phyloP scores from a whole-genome alignment of 139 green algal species.

The Micromonas commoda region DNA sequence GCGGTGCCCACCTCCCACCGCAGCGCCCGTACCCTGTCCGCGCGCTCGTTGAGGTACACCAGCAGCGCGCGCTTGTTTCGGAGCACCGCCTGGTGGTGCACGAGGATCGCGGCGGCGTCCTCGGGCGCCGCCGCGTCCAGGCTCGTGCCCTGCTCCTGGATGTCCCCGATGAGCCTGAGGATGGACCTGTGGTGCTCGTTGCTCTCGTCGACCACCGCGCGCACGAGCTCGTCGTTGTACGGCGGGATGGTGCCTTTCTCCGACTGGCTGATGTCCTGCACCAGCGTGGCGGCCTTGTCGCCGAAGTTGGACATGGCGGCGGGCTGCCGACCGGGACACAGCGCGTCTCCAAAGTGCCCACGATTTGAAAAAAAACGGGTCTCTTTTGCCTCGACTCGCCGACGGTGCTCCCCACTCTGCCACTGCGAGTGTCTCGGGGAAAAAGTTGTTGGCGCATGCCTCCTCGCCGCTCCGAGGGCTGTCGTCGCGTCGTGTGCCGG shows the following conservation, averaged over 20 bases:
- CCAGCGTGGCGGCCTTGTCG: neutral
- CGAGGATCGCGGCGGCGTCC: neutral
- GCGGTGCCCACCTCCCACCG: constrained; percentile 2
- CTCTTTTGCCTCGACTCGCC: too few species aligned
- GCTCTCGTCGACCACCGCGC: neutral
- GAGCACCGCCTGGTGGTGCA: constrained; percentile 16
- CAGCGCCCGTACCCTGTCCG: neutral
- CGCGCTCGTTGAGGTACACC: constrained; percentile 25
- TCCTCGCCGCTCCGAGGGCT: too few species aligned
- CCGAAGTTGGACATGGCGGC: constrained; percentile 1
- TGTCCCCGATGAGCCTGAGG: neutral
- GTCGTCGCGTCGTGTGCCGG: too few species aligned
- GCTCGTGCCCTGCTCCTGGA: neutral
- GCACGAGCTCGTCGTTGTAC: constrained; percentile 1
- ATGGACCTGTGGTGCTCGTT: neutral
- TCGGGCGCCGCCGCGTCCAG: neutral
- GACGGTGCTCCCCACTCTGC: too few species aligned
- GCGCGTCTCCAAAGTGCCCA: too few species aligned
- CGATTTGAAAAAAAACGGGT: too few species aligned
- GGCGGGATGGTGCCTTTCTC: neutral
- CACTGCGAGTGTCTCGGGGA: too few species aligned
- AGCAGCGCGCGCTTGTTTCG: constrained; percentile 21
- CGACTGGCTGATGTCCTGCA: neutral
- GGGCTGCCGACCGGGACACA: too few species aligned
- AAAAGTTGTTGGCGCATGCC: too few species aligned